These are phyloP conservation scores for Leersia perrieri DNA, from an alignment of 176 grass and related monocot genomes.

Conservation along the genomic window DNA sequence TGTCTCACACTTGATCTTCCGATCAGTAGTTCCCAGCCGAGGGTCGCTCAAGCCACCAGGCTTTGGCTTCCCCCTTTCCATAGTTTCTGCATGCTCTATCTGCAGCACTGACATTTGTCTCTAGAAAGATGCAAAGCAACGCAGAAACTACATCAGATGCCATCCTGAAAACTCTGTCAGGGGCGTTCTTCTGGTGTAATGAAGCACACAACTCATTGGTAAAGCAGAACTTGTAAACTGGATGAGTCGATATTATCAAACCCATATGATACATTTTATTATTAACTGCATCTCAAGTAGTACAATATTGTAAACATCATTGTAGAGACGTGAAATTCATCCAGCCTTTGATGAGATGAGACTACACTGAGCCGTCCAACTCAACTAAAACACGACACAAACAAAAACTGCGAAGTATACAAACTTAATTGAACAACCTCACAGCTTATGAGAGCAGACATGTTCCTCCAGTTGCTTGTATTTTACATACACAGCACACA, in stretches of 20 bases:
- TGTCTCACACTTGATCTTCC: slow-evolving; percentile 95
- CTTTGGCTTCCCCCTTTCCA: slow-evolving; percentile 95
- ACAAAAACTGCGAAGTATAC: too few species aligned
- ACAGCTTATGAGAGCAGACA: too few species aligned
- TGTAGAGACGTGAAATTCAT: too few species aligned
- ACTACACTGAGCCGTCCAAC: not conserved
- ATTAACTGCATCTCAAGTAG: not conserved
- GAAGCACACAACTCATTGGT: too few species aligned
- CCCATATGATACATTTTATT: not conserved
- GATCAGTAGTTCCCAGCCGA: slow-evolving; percentile 81
- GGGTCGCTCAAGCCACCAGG: slow-evolving; percentile 87
- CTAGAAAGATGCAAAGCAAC: slow-evolving; percentile 43
- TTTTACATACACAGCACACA: too few species aligned
- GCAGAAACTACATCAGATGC: slow-evolving; percentile 14
- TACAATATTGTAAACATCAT: not conserved
- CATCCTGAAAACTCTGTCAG: not conserved
- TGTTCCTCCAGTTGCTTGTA: too few species aligned
- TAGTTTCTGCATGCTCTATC: slow-evolving; percentile 88
- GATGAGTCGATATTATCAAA: not conserved
- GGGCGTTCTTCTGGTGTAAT: too few species aligned
- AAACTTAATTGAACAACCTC: too few species aligned
- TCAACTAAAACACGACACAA: not conserved
- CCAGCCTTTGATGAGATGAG: too few species aligned
- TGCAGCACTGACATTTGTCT: slow-evolving; percentile 97
- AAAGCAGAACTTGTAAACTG: too few species aligned